Conservation (phyloP, 73 alveolate species). For the Strombidium stylifer region DNA sequence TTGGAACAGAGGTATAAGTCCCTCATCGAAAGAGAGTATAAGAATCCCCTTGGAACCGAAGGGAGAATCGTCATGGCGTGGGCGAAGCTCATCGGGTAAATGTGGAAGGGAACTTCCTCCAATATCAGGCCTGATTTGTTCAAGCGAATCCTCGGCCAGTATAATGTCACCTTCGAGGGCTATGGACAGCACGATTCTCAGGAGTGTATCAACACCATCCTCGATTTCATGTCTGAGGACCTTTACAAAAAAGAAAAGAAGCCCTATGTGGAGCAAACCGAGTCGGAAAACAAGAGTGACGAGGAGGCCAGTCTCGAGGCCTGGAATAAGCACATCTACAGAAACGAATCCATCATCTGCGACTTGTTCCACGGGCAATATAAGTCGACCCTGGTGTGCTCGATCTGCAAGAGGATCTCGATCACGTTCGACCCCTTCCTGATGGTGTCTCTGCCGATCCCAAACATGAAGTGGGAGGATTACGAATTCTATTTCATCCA, state of each 20-base stretch:
- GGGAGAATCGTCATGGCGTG: conserved; percentile 72
- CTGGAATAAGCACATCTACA: conserved; percentile 81
- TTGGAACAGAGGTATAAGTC: conserved; percentile 36
- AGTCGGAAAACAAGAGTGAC: conserved; percentile 76
- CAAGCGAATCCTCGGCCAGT: conserved; percentile 53
- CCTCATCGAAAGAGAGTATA: conserved; percentile 48
- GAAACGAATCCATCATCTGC: conserved; percentile 86
- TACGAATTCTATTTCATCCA: conserved; percentile 31
- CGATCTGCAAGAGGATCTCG: conserved; percentile 65
- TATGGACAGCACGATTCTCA: conserved; percentile 80
- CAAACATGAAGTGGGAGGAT: conserved; percentile 38
- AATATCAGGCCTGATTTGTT: conserved; percentile 60
- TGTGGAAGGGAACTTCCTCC: conserved; percentile 50
- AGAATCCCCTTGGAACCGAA: conserved; percentile 64
- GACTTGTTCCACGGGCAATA: conserved; percentile 96
- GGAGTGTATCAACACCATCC: conserved; percentile 71
- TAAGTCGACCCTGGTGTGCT: conserved; percentile 83
- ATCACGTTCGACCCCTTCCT: conserved; percentile 88
- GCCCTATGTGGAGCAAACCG: conserved; percentile 77
- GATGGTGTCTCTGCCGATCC: conserved; percentile 88
- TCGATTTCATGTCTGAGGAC: conserved; percentile 77
- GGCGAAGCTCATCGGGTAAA: conserved; percentile 48
- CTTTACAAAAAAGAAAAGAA: conserved; percentile 69
- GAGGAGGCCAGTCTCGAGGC: conserved; percentile 81
- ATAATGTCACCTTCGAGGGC: conserved; percentile 64